Base-by-base conservation (phyloP, 768 basidiomycete genomes). In the Glaciozyma martinii region DNA sequence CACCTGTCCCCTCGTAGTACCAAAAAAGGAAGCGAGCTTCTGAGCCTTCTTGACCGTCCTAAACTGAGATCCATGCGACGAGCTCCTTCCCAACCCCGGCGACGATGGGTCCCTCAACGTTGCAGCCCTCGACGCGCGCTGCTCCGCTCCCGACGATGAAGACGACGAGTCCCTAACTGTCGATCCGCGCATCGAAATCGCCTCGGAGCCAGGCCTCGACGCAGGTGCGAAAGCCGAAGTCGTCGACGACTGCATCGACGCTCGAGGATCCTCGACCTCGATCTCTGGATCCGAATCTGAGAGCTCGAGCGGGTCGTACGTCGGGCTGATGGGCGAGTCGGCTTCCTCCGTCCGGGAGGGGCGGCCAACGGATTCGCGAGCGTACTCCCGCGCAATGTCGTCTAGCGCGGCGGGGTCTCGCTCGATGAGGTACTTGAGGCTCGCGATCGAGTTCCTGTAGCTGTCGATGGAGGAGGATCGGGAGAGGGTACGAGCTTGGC, bases 1-100 rank as follows among this genome's bases (percentile, higher is more conserved):
- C 44, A 68, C 67, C 52, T 70, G 62, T 16, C 68, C 68, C 10
- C 52, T 27, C 46, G 68, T 66, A 44, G 65, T 66, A 6, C 68
- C 68, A 21, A 70, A 63, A 21, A 70, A 61, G 10, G n/a, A 21
- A 27, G 56, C n/a, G 18, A 70, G 29, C 54, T 70, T 70, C 52
- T 66, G 65, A 29, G 68, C 65, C 54, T 59, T 59, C 56, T 47
- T 33, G 21, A 70, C 62, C 10, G 65, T 56, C 46, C 46, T 47
- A 8, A 19, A 21, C 46, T 47, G 19, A 6, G 46, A 7, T 19
- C 21, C 46, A 2, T 47, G 3, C 21, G 21, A 21, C 21, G 21
- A 21, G 21, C 46, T 47, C 46, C 10, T 47, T 7, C 46, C 21
- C 46, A 21, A 4, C 21, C 21, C 46, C n/a, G 21, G 3, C 46